These are phyloP conservation scores for Oryza glaberrima DNA, from an alignment of 176 grass and related monocot species.

Conservation along the genomic window DNA sequence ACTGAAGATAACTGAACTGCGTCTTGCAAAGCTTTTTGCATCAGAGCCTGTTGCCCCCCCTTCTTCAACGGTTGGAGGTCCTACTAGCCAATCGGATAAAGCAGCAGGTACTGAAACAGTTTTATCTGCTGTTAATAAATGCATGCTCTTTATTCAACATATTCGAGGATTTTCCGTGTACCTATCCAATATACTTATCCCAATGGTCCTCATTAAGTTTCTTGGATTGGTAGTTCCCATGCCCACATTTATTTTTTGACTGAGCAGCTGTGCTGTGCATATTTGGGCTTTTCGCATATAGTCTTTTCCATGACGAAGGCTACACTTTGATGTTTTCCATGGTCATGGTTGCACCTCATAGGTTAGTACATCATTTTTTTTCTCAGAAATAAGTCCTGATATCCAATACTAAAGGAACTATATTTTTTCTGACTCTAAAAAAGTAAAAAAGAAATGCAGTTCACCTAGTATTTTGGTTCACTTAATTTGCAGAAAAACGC, in stretches of 20 bases:
- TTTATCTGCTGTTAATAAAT: not conserved
- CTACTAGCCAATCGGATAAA: constrained; percentile 44
- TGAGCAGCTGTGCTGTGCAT: not conserved
- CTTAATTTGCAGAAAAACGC: not conserved
- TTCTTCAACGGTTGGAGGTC: constrained; percentile 6
- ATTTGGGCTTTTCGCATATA: too few species aligned
- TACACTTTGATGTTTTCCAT: not conserved
- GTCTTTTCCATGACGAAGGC: not conserved
- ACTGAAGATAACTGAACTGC: constrained; percentile 82
- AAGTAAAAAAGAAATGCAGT: too few species aligned
- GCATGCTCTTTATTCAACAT: not conserved
- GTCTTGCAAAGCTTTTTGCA: constrained; percentile 74
- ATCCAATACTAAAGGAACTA: not conserved
- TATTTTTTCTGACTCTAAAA: not conserved
- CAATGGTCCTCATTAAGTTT: not conserved
- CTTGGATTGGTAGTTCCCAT: not conserved
- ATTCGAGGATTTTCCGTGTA: too few species aligned
- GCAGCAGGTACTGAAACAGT: constrained; percentile 56
- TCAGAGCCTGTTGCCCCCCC: constrained; percentile 39
- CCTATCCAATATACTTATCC: not conserved
- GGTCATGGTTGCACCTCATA: not conserved
- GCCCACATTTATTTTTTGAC: not conserved
- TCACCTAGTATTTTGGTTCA: not conserved
- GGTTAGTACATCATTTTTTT: not conserved
- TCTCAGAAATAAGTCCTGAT: not conserved